Evolutionary conservation across 2,329 filamentous ascomycete genomes (phyloP), one percentile per base, ranked within the genome.

Genomic region (Boeremia exigua): DNA sequence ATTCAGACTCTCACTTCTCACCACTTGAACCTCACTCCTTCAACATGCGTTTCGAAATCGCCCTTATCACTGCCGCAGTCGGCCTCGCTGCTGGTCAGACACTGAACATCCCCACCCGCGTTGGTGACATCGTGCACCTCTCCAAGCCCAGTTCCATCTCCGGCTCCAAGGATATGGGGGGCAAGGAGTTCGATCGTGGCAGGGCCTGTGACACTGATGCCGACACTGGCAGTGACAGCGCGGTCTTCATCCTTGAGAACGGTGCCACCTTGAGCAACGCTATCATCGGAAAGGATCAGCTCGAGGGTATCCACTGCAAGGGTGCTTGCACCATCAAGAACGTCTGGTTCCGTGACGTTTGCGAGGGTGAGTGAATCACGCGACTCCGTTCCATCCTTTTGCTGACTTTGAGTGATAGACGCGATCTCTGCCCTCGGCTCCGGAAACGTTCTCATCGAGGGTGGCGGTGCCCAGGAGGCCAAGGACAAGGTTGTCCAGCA

Each of bases 181-280:
- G 58, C 38, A 51, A 42, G 38, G 58, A 60, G 29, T 60, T 43
- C 27, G 58, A 60, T 17, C 54, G 58, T 39, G 58, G 58, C 14
- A 37, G 40, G 17, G 6, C 46, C 6, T 60, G 58, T 42, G 42
- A 60, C 29, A 54, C 58, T 2, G 57, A 60, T 29, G 57, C 51
- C 12, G 56, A 59, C n/a, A 59, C 48, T 27, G 54, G 48, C 14
- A 53, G 54, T 6, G 40, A 54, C 14, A 53, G 79, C 36, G 78
- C 81, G 29, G 80, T 83, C 61, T 83, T 82, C 73, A 74, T 81
- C 54, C 75, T 83, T 33, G 72, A 79, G 61, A 67, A 75, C 32
- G 81, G 81, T 10, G 81, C 78, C 12, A 78, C 76, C 14, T 69
- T 83, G 29, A 77, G 75, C 58, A 82, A 83, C 61, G 80, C 79